These are phyloP conservation scores for Fomitopsis pinicola DNA, from an alignment of 1,284 basidiomycete genomes.

Conservation along the genomic window DNA sequence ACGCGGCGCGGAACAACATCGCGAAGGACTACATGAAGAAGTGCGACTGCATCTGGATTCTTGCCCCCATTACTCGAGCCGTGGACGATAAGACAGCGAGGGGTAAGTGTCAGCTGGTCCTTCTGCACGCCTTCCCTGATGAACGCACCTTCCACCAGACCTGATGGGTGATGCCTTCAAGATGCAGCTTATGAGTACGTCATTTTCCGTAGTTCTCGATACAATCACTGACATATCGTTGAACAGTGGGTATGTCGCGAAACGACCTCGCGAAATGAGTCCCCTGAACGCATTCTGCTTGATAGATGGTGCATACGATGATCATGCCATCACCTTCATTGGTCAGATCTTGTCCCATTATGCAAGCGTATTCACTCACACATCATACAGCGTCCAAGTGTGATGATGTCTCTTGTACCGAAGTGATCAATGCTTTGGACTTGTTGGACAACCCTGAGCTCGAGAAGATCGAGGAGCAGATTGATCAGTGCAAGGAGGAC, in stretches of 20 bases:
- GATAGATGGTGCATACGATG: conserved; percentile 40
- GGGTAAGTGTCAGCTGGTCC: conserved; percentile 29
- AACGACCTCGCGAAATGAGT: background rate
- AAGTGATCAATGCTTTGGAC: conserved; percentile 46
- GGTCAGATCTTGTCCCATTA: conserved; percentile 27
- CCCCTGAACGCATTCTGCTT: conserved; percentile 2
- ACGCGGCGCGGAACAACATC: conserved; percentile 51
- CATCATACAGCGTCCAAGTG: conserved; percentile 47
- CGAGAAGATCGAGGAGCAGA: conserved; percentile 42
- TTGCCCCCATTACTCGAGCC: conserved; percentile 51
- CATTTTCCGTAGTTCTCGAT: conserved; percentile 16
- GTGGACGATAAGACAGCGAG: conserved; percentile 57
- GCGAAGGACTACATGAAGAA: conserved; percentile 61
- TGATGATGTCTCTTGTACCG: conserved; percentile 59
- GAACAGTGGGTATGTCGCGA: conserved; percentile 27
- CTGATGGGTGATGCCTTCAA: conserved; percentile 58
- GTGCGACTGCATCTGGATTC: conserved; percentile 51
- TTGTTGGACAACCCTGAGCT: conserved; percentile 50
- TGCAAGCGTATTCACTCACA: background rate
- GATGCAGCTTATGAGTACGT: conserved; percentile 56
- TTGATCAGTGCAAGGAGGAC: conserved; percentile 35
- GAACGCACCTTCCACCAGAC: conserved; percentile 29
- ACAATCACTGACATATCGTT: background rate
- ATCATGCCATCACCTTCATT: conserved; percentile 55
- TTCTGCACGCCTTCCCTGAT: background rate